phyloP scores from a whole-genome alignment of 1,284 basidiomycete genomes.

The Tylopilus sp. region DNA sequence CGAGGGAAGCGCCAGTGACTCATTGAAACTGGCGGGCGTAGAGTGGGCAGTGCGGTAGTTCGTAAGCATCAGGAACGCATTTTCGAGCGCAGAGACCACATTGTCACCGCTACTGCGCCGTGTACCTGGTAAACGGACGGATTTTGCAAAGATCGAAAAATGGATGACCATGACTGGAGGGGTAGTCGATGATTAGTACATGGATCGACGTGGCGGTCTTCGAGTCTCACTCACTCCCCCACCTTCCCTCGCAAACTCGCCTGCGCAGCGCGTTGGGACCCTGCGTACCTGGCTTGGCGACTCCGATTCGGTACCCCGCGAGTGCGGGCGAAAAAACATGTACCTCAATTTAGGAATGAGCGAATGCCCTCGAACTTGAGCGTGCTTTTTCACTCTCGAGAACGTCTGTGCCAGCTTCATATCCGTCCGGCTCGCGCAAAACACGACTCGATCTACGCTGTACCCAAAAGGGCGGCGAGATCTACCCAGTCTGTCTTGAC shows the following conservation, averaged over 20 bases:
- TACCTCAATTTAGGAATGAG: constrained; percentile 26
- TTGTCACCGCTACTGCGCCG: constrained; percentile 24
- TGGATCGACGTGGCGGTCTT: neutral
- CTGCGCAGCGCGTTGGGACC: neutral
- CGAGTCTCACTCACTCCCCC: neutral
- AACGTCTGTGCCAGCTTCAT: neutral
- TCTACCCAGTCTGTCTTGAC: constrained; percentile 9
- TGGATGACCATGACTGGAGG: neutral
- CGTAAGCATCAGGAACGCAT: no score
- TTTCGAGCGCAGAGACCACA: neutral
- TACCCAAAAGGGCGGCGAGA: constrained; percentile 2
- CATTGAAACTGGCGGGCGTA: no score
- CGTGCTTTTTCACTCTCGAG: neutral
- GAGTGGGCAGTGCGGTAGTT: no score
- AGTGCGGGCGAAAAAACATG: constrained; percentile 8
- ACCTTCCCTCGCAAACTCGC: neutral
- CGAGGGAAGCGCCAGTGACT: no score
- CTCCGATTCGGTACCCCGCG: constrained; percentile 12
- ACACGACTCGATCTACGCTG: constrained; percentile 17
- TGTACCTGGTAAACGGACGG: constrained; percentile 26
- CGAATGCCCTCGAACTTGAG: constrained; percentile 4
- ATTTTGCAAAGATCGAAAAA: neutral
- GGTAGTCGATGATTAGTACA: neutral
- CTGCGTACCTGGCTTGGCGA: constrained; percentile 15
- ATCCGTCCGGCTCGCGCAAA: constrained; percentile 10